Percentiles rank a stretch among this genome's conserved stretches.
Evolutionary conservation across 2,329 filamentous ascomycete species (phyloP).

Genomic region (Elsinoe batatas): DNA sequence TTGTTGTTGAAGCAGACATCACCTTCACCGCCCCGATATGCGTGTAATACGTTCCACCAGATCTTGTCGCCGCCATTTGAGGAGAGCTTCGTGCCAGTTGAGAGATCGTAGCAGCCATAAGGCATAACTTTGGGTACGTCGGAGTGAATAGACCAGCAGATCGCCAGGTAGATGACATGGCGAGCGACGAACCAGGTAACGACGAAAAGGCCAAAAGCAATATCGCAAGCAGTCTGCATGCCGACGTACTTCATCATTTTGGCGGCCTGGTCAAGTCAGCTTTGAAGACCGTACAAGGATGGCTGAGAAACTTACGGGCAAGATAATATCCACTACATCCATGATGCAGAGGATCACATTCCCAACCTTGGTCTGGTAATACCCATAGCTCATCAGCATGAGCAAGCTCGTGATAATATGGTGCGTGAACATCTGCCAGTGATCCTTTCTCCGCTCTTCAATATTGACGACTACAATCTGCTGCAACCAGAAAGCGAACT

Average conservation of each 20-base stretch:
- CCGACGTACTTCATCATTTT: slow-evolving; percentile 91
- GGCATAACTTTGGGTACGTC: slow-evolving; percentile 54
- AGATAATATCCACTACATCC: slow-evolving; percentile 82
- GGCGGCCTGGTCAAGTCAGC: slow-evolving; percentile 50
- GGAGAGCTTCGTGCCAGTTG: slow-evolving; percentile 44
- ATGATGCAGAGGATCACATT: slow-evolving; percentile 84
- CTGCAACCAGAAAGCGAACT: slow-evolving; percentile 89
- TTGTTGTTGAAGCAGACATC: slow-evolving; percentile 68
- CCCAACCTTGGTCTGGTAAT: slow-evolving; percentile 77
- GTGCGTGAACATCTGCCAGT: slow-evolving; percentile 91
- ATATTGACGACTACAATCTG: slow-evolving; percentile 91
- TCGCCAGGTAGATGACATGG: slow-evolving; percentile 67
- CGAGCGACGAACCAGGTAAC: slow-evolving; percentile 73
- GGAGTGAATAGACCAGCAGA: slow-evolving; percentile 73
- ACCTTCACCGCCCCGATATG: slow-evolving; percentile 58
- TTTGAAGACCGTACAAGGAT: background rate
- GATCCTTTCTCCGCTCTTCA: slow-evolving; percentile 87
- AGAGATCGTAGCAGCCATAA: slow-evolving; percentile 59
- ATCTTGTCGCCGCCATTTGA: slow-evolving; percentile 39
- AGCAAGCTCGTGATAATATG: slow-evolving; percentile 82
- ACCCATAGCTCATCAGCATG: slow-evolving; percentile 73
- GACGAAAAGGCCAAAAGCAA: slow-evolving; percentile 78
- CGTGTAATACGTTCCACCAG: slow-evolving; percentile 56
- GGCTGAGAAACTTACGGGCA: slow-evolving; percentile 54
- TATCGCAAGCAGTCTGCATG: slow-evolving; percentile 65